Conservation (phyloP, 345 rosid genomes). For the Populus simonii region DNA sequence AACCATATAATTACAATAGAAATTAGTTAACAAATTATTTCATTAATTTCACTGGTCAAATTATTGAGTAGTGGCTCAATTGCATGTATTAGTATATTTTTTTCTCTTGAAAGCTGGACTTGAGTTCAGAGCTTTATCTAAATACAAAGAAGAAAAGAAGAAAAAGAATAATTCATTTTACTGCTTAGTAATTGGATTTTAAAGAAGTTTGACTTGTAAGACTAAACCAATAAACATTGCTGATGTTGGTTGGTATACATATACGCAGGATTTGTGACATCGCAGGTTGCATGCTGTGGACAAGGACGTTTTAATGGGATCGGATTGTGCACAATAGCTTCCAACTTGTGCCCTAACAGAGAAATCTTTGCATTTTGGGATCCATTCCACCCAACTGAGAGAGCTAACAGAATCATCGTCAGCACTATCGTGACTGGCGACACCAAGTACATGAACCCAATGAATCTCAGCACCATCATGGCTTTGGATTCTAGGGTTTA, state of each 20-base stretch:
- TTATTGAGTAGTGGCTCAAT: too few relatives aligned
- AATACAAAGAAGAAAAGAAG: too few relatives aligned
- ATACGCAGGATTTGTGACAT: slow-evolving; percentile 63
- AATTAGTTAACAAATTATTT: background rate
- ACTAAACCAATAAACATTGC: background rate
- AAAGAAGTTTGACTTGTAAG: background rate
- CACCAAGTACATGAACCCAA: slow-evolving; percentile 60
- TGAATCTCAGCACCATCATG: slow-evolving; percentile 84
- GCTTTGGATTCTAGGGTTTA: slow-evolving; percentile 19
- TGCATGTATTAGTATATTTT: too few relatives aligned
- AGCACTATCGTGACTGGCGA: slow-evolving; percentile 47
- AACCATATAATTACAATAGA: background rate
- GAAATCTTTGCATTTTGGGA: slow-evolving; percentile 80
- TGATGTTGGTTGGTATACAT: background rate
- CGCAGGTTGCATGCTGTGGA: slow-evolving; percentile 86
- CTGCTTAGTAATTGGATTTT: background rate
- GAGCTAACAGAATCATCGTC: slow-evolving; percentile 61
- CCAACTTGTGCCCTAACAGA: slow-evolving; percentile 75
- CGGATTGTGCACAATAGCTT: slow-evolving; percentile 67
- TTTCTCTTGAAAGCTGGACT: too few relatives aligned
- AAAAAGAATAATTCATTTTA: too few relatives aligned
- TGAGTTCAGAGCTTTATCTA: too few relatives aligned
- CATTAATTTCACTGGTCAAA: too few relatives aligned
- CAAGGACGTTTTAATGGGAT: slow-evolving; percentile 90
- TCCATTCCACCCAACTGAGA: slow-evolving; percentile 78